These are phyloP conservation scores for Hygrophoropsis aurantiaca DNA, from an alignment of 768 basidiomycete species.

Conservation along the genomic window DNA sequence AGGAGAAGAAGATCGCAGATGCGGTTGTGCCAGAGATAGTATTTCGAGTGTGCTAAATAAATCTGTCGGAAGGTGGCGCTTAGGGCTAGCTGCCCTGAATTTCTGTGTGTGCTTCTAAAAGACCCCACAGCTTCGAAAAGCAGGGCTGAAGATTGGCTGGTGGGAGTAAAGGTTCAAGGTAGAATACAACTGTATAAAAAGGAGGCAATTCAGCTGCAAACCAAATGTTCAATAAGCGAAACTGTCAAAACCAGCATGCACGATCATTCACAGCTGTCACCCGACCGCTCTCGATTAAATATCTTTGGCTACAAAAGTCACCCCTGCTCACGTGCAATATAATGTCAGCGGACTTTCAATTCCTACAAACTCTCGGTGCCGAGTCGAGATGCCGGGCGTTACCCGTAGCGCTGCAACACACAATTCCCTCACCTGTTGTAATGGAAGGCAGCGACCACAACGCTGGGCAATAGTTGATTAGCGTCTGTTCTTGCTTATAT, in stretches of 20 bases:
- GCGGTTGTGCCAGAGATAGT: conserved; percentile 6
- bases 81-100: neutral
- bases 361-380: neutral
- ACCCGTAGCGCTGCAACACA: neutral
- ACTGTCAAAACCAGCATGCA: neutral
- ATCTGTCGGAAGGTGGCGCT: neutral
- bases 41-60: conserved; percentile 16
- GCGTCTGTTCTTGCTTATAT: neutral
- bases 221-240: neutral
- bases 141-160: neutral
- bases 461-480: neutral
- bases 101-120: neutral
- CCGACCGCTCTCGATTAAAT: neutral
- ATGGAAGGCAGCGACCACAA: neutral
- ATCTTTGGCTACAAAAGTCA: conserved; percentile 5
- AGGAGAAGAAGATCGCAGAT: conserved; percentile 4
- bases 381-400: neutral
- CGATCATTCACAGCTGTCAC: conserved; percentile 3
- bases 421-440: neutral
- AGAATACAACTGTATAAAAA: too few relatives aligned
- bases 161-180: neutral
- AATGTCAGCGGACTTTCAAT: neutral
- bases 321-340: neutral
- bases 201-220: too few relatives aligned
- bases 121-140: too few relatives aligned